phyloP scores from a whole-genome alignment of 176 grass and related monocot genomes.

The Eleusine coracana region DNA sequence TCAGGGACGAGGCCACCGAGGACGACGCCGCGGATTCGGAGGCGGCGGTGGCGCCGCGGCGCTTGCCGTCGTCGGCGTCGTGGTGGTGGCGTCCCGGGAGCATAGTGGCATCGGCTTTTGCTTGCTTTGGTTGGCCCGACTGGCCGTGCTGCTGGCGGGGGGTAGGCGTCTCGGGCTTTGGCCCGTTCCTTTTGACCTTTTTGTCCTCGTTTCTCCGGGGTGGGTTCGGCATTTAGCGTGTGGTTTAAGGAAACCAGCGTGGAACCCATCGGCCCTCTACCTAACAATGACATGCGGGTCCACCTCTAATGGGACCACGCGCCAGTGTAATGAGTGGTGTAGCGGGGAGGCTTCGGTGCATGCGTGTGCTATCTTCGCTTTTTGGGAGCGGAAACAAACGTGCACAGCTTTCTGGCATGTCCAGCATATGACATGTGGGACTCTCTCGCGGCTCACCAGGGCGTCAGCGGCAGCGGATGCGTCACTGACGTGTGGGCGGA shows the following conservation, averaged over 20 bases:
- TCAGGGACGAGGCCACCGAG: slow-evolving; percentile 43
- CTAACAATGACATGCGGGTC: neutral
- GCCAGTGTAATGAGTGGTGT: rapidly evolving
- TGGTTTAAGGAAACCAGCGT: slow-evolving; percentile 51
- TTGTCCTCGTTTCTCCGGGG: slow-evolving; percentile 30
- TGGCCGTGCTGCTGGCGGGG: neutral
- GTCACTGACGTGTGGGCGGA: neutral
- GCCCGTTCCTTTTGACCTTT: slow-evolving; percentile 39
- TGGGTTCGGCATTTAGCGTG: slow-evolving; percentile 51
- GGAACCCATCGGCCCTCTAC: neutral
- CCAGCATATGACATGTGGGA: slow-evolving; percentile 30
- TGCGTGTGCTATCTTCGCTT: neutral
- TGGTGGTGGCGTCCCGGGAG: slow-evolving; percentile 11
- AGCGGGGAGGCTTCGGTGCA: neutral
- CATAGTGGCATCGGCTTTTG: slow-evolving; percentile 34
- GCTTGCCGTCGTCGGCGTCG: slow-evolving; percentile 25
- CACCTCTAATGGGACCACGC: rapidly evolving
- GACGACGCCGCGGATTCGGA: neutral
- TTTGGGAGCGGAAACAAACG: slow-evolving; percentile 5
- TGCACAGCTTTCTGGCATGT: neutral
- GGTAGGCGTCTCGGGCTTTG: slow-evolving; percentile 25
- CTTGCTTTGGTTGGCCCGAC: neutral
- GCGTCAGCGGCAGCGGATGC: slow-evolving; percentile 7
- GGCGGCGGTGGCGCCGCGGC: slow-evolving; percentile 29
- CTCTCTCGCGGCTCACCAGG: rapidly evolving